Base-by-base conservation (phyloP, 208 protist genomes). In the Acanthamoeba royreba region DNA sequence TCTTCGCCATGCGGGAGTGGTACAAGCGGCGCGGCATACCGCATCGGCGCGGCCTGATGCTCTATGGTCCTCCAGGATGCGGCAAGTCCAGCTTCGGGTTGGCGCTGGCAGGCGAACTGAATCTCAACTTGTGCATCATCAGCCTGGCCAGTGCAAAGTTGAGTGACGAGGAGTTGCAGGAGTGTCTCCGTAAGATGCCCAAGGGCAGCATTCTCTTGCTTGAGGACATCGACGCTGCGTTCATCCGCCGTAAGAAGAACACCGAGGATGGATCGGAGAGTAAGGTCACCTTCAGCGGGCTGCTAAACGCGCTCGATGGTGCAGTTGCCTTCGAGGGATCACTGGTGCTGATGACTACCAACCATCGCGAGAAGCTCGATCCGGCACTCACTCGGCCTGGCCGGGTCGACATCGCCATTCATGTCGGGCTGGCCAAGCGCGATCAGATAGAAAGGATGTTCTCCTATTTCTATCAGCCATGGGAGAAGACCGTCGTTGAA, bases 321-420 rank as follows among this genome's bases (percentile, higher is more conserved):
- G 96, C 99, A 17, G 98, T 96, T 0, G 97, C 98, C 19, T 98
- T 98, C 66, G 98, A 99, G 83, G 98, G 98, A 19, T 89, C 98
- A 42, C 61, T 99, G 5, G 94, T 99, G 22, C 99, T 99, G 94
- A 98, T 99, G 98, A 99, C 98, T 3, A 99, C 98, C 19, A 99
- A 99, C 94, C 98, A 99, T 94, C 96, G 98, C 28, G 98, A 99
- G 52, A 93, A 96, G 72, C 96, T 99, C 1, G 97, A 98, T 92
- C 97, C 97, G 4, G 98, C 98, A 0, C 72, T 85, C 72, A 85
- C 58, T 1, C 28, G 58, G 58, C 58, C 58, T 4, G 58, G 58
- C 28, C 58, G 58, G 28, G 33, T 95, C 99, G 98, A 99, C 95
- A 96, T 98, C 47, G 98, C 98, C 87, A 77, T 98, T 11, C 95